phyloP scores from a whole-genome alignment of 2,329 filamentous ascomycete species.

The Fusarium redolens region DNA sequence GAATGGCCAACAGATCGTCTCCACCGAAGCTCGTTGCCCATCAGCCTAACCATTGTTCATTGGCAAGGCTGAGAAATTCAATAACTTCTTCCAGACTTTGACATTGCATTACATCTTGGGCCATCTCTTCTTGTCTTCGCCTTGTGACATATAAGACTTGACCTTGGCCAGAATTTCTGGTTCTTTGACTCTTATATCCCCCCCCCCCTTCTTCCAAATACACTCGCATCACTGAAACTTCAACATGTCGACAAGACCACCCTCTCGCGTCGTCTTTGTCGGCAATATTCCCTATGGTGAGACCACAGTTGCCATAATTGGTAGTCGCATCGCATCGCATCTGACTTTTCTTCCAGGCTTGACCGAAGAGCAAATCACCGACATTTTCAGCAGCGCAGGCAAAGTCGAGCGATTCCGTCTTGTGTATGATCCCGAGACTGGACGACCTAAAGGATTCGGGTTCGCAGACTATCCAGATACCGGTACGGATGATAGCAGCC shows the following conservation, averaged over 20 bases:
- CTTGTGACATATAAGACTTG: not conserved
- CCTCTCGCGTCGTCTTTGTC: constrained; percentile 83
- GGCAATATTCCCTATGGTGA: constrained; percentile 87
- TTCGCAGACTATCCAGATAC: constrained; percentile 96
- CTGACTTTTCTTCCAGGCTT: constrained; percentile 70
- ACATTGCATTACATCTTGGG: constrained; percentile 16
- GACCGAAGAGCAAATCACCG: constrained; percentile 94
- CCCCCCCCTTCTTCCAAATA: not conserved
- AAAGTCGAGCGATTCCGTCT: constrained; percentile 92
- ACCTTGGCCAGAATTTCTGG: not conserved
- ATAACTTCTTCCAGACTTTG: constrained; percentile 23
- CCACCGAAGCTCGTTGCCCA: constrained; percentile 27
- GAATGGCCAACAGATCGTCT: constrained; percentile 8
- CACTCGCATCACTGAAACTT: not conserved
- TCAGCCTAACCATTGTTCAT: constrained; percentile 37
- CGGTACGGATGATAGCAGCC: constrained; percentile 61
- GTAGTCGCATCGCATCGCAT: constrained; percentile 5
- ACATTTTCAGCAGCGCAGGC: constrained; percentile 91
- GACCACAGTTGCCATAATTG: not conserved
- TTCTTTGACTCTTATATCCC: not conserved
- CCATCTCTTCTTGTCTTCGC: not conserved
- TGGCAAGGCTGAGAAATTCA: constrained; percentile 44
- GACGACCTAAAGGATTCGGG: constrained; percentile 94
- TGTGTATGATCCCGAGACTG: constrained; percentile 95
- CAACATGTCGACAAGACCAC: constrained; percentile 77